Base-by-base conservation (phyloP, 108 stramenopile species). In the Nitzschia sp. region DNA sequence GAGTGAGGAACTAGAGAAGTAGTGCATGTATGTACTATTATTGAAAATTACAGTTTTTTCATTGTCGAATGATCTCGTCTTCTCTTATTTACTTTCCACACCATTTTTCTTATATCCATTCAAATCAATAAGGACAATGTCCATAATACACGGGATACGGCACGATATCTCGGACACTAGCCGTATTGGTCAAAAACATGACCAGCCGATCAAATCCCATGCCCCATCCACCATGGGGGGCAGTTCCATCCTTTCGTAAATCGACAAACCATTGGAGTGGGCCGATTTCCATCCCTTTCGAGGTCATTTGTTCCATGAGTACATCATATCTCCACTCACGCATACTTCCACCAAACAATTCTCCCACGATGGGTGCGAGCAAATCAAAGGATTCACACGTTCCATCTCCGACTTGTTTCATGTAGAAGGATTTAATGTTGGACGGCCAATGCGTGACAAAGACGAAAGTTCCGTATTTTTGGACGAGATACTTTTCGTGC, bases 361-460 rank as follows among this genome's bases (percentile, higher is more conserved):
- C 97, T 30, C 93, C 95, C 29, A 94, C 89, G 38, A 86, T 82
- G 23, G 97, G 97, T 45, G 92, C 94, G 32, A 97, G 76, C 66
- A 97, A 75, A 66, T 97, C 97, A 65, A 95, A 93, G 2, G 95
- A 93, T 4, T 91, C 87, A 53, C 93, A 95, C 42, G 94, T 95
- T 31, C 89, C 91, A 70, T 94, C 95, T 47, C 88, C 92, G 72
- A 90, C 76, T 57, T 92, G 87, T 36, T 87, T 87, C 97, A 97
- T 97, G 88, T 97, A 97, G 69, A 97, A 97, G 11, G 96, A 93
- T 83, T 97, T 97, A 71, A 97, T 97, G 58, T 90, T 88, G 59
- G 89, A 80, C 17, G 97, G 97, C 88, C 94, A 97, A 80, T 97
- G 85, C 27, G 89, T 96, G 23, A 97, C 85, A 59, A 95, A 80